Base-by-base conservation (phyloP, 1,284 basidiomycete species). In the Cryptococcus sp. region DNA sequence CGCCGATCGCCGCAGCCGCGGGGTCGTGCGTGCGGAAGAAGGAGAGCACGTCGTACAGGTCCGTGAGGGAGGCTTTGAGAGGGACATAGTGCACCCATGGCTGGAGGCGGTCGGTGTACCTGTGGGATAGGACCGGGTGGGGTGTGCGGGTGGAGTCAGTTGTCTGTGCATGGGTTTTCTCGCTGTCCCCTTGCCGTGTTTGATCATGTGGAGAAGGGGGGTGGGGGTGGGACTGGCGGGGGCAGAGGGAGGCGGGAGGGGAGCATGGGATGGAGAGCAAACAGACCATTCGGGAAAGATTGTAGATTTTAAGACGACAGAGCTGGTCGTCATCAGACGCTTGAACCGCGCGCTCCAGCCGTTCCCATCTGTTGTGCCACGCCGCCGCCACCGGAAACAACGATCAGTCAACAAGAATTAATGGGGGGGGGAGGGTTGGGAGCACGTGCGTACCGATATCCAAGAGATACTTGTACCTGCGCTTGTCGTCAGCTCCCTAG, bases 61-160 rank as follows among this genome's bases (percentile, higher is more conserved):
- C 83, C 0, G 79, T 71, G n/a, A 80, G 79, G 60, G 82, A 82
- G 8, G 81, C 64, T 63, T 84, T 81, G 37, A 85, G 72, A 0
- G 85, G 85, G 1, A 85, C 75, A 59, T 84, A 86, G 69, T 85
- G 84, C 1, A 85, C 79, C 83, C 55, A 84, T 84, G 0, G 68
- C 44, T 74, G 72, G 20, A 66, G 60, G 21, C 67, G 47, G 33
- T 63, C 59, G 21, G 63, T 71, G 43, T 62, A 85, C 57, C 57
- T 50, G 20, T 33, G 18, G 33, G 24, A 18, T 42, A 20, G 18
- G 21, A 52, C 8, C 37, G 1, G 33, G 21, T 16, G 21, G 21
- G 21, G 2, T 4, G 12, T 33, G 28, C 18, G 3, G 5, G 40
- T 12, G 21, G 13, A 21, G 21, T 21, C 9, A 24, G 37, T 52